Percentiles rank a stretch among this genome's conserved stretches.
These are phyloP conservation scores for Pluteus cervinus DNA, from an alignment of 768 basidiomycete species.

Conservation along the genomic window DNA sequence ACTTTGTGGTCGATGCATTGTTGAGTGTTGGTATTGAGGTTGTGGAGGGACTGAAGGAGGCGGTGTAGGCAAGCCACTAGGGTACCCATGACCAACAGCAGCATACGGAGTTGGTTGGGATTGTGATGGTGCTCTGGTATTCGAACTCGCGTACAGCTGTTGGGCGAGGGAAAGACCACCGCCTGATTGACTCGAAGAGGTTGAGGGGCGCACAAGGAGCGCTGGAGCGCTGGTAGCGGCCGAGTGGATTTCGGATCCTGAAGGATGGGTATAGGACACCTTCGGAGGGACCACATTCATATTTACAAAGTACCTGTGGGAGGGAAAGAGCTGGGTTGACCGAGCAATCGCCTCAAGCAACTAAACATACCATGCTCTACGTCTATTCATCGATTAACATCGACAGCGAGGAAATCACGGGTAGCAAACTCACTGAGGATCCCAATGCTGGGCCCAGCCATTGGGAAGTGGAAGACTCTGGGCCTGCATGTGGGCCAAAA, in stretches of 20 bases:
- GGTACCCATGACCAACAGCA: too few species aligned
- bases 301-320: constrained; percentile 28
- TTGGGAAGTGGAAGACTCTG: constrained; percentile 24
- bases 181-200: too few species aligned
- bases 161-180: constrained; percentile 29
- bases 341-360: background rate
- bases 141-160: constrained; percentile 37
- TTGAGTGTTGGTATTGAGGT: constrained; percentile 1
- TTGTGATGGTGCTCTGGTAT: constrained; percentile 8
- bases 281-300: constrained; percentile 22
- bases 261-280: constrained; percentile 28
- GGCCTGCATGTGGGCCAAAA: constrained; percentile 1
- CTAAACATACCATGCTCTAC: constrained; percentile 2
- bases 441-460: constrained; percentile 29
- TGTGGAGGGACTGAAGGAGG: too few species aligned
- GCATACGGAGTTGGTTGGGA: constrained; percentile 6
- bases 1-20: too few species aligned
- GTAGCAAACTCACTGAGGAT: constrained; percentile 24
- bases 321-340: background rate
- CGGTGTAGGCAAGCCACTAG: too few species aligned
- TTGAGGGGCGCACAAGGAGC: too few species aligned
- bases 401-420: too few species aligned
- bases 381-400: background rate
- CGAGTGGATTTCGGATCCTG: constrained; percentile 10
- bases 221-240: too few species aligned